Base-by-base conservation (phyloP, 2,329 filamentous ascomycete species). In the Aspergillus sp. region DNA sequence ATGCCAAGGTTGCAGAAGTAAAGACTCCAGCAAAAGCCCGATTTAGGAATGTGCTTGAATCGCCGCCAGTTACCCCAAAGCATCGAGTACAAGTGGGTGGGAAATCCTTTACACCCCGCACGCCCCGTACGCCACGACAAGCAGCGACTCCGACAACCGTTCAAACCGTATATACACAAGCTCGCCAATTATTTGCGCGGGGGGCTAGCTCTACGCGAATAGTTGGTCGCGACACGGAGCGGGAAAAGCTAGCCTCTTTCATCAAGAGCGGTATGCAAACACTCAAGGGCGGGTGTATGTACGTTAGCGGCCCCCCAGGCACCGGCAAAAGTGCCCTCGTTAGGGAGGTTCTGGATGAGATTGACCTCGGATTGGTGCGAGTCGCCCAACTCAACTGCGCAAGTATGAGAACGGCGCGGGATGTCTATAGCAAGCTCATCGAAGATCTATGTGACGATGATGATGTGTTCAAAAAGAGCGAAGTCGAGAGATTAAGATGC, bases 291-390 rank as follows among this genome's bases (percentile, higher is more conserved):
- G 93, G 93, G 57, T 98, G 94, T 73, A 85, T 97, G 55, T 99
- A 99, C 74, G 90, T 99, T 68, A 97, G 93, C 69, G 95, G 95
- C 0, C 95, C 95, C 4, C 95, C 95, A 2, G 95, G 95, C 11
- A 99, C 95, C 0, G 95, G 95, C 58, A 99, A 99, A 81, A 98
- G 93, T 76, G 95, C 95, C 31, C 90, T 98, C 82, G 88, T 98
- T 64, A 89, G 89, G 65, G 89, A 96, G 73, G 86, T 96, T 54
- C 90, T 90, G 52, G 81, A 86, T 52, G 82, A 87, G 48, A 78
- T 89, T 53, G 79, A 81, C 38, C 79, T 83, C 17, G 71, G 76
- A 13, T 76, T 76, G 4, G 81, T 95, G 57, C 88, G 87, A 70
- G 88, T 89, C 57, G 88, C 89, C 2, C 94, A 93, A 72, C 85